phyloP scores from a whole-genome alignment of 1,284 basidiomycete species.

The Apiotrichum porosum region DNA sequence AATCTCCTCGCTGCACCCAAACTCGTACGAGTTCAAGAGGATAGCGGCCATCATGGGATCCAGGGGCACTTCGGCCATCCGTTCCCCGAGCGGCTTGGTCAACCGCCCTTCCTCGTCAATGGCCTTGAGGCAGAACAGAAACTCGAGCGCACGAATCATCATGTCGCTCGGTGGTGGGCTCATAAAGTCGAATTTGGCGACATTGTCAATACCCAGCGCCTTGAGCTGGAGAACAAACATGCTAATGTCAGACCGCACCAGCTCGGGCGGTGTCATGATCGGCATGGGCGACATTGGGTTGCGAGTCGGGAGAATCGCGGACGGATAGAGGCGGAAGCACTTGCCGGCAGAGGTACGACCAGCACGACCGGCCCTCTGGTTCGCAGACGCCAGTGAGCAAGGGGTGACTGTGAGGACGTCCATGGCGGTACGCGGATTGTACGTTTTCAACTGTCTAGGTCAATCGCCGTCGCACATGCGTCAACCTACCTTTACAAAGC shows the following conservation, averaged over 20 bases:
- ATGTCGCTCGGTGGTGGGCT: constrained; percentile 81
- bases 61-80: constrained; percentile 56
- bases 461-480: background rate
- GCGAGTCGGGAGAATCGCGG: constrained; percentile 58
- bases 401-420: constrained; percentile 75
- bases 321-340: constrained; percentile 87
- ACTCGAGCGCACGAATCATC: constrained; percentile 75
- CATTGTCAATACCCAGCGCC: constrained; percentile 85
- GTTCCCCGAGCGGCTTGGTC: constrained; percentile 51
- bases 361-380: constrained; percentile 82
- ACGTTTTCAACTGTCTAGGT: constrained; percentile 64
- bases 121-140: constrained; percentile 51
- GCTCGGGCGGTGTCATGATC: constrained; percentile 74
- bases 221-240: constrained; percentile 88
- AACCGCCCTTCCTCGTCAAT: constrained; percentile 53
- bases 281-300: constrained; percentile 48
- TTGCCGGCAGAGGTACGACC: constrained; percentile 85
- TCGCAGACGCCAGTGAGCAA: constrained; percentile 75
- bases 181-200: constrained; percentile 82
- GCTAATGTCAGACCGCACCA: constrained; percentile 80
- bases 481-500: constrained; percentile 77
- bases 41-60: constrained; percentile 58
- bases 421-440: constrained; percentile 73
- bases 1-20: constrained; percentile 85
- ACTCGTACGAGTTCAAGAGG: constrained; percentile 74